Percentiles rank a stretch among this genome's conserved stretches.
phyloP scores from a whole-genome alignment of 106 monocot genomes.

The Dendrobium officinale region DNA sequence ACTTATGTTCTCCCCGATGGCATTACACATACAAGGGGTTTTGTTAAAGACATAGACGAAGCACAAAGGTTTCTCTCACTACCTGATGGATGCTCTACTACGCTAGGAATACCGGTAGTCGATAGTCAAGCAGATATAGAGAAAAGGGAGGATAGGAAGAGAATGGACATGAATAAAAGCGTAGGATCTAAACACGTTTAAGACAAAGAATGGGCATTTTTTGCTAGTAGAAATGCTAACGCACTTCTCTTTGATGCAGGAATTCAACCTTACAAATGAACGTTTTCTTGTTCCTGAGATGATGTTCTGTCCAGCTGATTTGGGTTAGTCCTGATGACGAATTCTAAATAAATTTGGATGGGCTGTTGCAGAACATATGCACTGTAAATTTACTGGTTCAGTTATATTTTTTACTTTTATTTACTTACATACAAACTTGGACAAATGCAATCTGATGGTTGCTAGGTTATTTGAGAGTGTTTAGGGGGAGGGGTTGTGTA shows the following conservation, averaged over 20 bases:
- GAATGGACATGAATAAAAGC: constrained; percentile 51
- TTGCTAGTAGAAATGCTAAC: neutral
- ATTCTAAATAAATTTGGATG: neutral
- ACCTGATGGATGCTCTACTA: constrained; percentile 13
- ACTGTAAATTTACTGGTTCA: neutral
- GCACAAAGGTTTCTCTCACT: constrained; percentile 57
- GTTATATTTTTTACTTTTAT: neutral
- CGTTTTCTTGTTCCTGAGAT: constrained; percentile 96
- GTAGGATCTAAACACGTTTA: constrained; percentile 24
- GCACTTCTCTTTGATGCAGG: constrained; percentile 37
- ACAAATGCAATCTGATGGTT: neutral
- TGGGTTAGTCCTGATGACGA: constrained; percentile 42
- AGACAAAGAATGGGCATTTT: neutral
- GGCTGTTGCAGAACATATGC: neutral
- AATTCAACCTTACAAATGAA: constrained; percentile 77
- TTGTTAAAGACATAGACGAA: constrained; percentile 70
- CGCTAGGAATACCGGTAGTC: constrained; percentile 14
- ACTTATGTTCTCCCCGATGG: constrained; percentile 97
- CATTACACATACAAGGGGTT: constrained; percentile 71
- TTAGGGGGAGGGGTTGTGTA: neutral
- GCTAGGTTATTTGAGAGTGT: neutral
- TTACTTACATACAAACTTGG: neutral
- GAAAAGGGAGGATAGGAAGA: constrained; percentile 39
- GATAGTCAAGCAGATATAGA: constrained; percentile 17
- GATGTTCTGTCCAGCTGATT: constrained; percentile 77